Conservation (phyloP, 2,329 filamentous ascomycete genomes). For the Sporothrix schenckii region DNA sequence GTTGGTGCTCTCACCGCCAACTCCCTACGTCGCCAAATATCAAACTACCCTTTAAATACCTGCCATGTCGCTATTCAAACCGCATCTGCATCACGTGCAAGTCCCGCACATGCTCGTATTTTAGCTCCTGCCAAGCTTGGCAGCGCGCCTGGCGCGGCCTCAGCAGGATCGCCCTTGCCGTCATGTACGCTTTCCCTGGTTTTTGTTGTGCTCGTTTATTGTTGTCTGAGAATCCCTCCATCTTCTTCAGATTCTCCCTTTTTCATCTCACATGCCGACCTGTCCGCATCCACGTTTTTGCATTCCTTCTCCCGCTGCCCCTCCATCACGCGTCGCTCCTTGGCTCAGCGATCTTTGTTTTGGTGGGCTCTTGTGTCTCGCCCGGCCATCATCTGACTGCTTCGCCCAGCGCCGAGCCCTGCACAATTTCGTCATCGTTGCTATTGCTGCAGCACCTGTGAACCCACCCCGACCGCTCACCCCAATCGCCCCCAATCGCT, state of each 20-base stretch:
- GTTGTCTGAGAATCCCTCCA: not conserved
- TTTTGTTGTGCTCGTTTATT: not conserved
- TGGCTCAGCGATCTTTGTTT: not conserved
- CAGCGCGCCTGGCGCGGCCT: too few species aligned
- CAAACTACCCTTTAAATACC: too few species aligned
- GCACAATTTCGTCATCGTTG: constrained; percentile 26
- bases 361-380: too few species aligned
- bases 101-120: too few species aligned
- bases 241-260: not conserved
- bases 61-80: too few species aligned
- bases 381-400: constrained; percentile 15
- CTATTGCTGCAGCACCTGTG: not conserved
- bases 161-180: too few species aligned
- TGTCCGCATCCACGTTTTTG: not conserved
- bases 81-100: too few species aligned
- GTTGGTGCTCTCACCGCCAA: too few species aligned
- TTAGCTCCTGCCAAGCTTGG: too few species aligned
- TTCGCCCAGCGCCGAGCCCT: not conserved
- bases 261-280: not conserved
- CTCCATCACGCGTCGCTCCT: constrained; percentile 12
- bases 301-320: not conserved
- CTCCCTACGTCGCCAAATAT: too few species aligned
- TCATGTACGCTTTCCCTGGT: not conserved
- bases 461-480: not conserved
- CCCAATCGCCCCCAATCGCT: not conserved